Percentiles rank a stretch among this genome's conserved stretches.
These are phyloP conservation scores for Ligustrum vulgare DNA, from an alignment of 257 asterid genomes.

Conservation along the genomic window DNA sequence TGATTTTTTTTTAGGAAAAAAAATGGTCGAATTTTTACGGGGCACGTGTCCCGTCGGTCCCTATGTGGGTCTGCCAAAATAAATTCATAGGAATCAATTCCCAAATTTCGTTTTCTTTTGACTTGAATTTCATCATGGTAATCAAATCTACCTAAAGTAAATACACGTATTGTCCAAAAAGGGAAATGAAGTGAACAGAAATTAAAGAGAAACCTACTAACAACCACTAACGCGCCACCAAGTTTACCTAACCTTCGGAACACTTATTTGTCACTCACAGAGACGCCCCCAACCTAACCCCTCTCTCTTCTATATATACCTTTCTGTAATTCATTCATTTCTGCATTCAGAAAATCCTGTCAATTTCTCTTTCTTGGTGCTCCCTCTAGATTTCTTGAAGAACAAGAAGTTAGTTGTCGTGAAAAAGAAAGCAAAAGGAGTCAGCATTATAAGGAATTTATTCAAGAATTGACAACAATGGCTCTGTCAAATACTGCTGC, in stretches of 20 bases:
- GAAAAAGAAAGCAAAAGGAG: not conserved
- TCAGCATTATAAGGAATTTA: not conserved
- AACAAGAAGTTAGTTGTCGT: not conserved
- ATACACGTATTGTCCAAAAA: too few species aligned
- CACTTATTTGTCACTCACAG: not conserved
- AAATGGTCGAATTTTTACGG: too few species aligned
- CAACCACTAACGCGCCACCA: not conserved
- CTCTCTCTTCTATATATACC: conserved; percentile 29
- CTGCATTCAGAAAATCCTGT: not conserved
- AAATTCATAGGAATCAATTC: too few species aligned
- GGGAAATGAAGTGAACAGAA: too few species aligned
- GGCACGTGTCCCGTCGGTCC: too few species aligned
- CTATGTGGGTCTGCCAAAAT: too few species aligned
- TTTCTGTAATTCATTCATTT: not conserved
- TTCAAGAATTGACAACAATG: conserved; percentile 25
- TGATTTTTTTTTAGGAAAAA: too few species aligned
- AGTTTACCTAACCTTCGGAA: not conserved
- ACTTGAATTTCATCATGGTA: too few species aligned
- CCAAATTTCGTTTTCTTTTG: too few species aligned
- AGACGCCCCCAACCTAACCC: not conserved
- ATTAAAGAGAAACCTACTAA: not conserved
- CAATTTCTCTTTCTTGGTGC: conserved; percentile 16
- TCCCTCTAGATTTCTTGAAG: conserved; percentile 4
- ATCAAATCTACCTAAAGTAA: too few species aligned
- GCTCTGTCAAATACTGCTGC: conserved; percentile 58